Evolutionary conservation across 2,329 filamentous ascomycete genomes (phyloP).

Genomic region (Diaporthe velutina): DNA sequence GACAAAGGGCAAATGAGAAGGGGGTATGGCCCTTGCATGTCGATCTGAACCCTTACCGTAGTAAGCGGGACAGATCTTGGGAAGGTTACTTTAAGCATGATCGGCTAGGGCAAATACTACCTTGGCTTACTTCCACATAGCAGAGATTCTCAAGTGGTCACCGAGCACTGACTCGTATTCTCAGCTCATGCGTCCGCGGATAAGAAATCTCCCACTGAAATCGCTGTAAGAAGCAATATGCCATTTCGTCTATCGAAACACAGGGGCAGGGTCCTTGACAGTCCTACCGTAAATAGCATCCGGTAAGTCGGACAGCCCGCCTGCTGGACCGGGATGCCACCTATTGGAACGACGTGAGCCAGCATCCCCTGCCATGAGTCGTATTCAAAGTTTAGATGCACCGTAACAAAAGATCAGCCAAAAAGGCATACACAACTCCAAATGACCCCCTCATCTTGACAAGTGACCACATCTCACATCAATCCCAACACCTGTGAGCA

Average conservation of each 20-base stretch:
- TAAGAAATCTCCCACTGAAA: neutral
- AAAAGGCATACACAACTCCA: neutral
- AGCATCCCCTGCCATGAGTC: slow-evolving; percentile 16
- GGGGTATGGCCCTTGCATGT: neutral
- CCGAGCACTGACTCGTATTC: slow-evolving; percentile 17
- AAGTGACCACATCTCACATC: neutral
- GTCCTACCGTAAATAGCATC: slow-evolving; percentile 22
- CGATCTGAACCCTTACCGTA: slow-evolving; percentile 10
- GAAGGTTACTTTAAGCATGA: slow-evolving; percentile 13
- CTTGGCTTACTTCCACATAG: neutral
- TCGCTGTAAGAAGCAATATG: slow-evolving; percentile 4
- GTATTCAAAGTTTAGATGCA: slow-evolving; percentile 17
- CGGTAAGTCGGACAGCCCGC: slow-evolving; percentile 12
- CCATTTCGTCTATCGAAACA: slow-evolving; percentile 29
- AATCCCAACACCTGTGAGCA: neutral
- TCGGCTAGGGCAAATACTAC: neutral
- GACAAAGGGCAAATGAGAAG: neutral
- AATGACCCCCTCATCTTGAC: slow-evolving; percentile 3
- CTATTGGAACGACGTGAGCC: neutral
- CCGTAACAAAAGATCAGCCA: neutral
- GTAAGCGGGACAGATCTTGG: slow-evolving; percentile 9
- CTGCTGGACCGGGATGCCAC: neutral
- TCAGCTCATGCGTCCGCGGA: neutral
- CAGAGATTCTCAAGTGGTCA: slow-evolving; percentile 4
- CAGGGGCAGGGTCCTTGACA: slow-evolving; percentile 25